Percentiles rank a stretch among this genome's conserved stretches.
These are phyloP conservation scores for Linderniella brevidens DNA, from an alignment of 257 asterid species.

Conservation along the genomic window DNA sequence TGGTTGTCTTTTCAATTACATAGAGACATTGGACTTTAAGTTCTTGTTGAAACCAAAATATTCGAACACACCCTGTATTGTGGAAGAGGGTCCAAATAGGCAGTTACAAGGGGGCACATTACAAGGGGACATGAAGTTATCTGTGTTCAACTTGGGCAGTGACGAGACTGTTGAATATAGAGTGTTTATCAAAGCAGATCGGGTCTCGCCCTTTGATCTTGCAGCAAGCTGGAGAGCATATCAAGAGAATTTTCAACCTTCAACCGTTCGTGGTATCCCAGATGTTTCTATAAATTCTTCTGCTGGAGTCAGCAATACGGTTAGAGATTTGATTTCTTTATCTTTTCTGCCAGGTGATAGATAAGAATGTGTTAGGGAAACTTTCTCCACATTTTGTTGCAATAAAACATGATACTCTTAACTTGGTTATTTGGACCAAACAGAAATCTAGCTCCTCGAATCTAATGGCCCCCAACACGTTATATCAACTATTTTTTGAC, in stretches of 20 bases:
- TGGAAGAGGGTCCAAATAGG: slow-evolving; percentile 90
- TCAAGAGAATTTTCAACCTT: slow-evolving; percentile 83
- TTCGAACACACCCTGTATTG: slow-evolving; percentile 32
- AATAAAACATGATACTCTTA: too few species aligned
- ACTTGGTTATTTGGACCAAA: too few species aligned
- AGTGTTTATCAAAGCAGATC: slow-evolving; percentile 63
- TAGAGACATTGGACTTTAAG: slow-evolving; percentile 90
- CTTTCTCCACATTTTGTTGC: too few species aligned
- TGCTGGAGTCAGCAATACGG: slow-evolving; percentile 42
- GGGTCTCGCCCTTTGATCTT: slow-evolving; percentile 92
- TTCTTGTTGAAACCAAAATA: slow-evolving; percentile 73
- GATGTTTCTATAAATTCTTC: slow-evolving; percentile 69
- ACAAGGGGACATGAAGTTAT: slow-evolving; percentile 60
- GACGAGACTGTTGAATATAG: slow-evolving; percentile 64
- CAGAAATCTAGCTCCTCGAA: too few species aligned
- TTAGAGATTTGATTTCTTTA: too few species aligned
- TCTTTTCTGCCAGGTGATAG: too few species aligned
- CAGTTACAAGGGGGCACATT: slow-evolving; percentile 61
- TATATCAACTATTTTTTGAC: too few species aligned
- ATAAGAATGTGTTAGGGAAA: too few species aligned
- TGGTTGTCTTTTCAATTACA: too few species aligned
- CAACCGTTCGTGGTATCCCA: slow-evolving; percentile 89
- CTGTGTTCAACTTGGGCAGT: slow-evolving; percentile 39
- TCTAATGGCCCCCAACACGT: too few species aligned
- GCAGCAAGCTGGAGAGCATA: slow-evolving; percentile 99